Evolutionary conservation across 2,329 filamentous ascomycete genomes (phyloP), one percentile per base, ranked within the genome.

Genomic region (Taxawa tesnikishii): DNA sequence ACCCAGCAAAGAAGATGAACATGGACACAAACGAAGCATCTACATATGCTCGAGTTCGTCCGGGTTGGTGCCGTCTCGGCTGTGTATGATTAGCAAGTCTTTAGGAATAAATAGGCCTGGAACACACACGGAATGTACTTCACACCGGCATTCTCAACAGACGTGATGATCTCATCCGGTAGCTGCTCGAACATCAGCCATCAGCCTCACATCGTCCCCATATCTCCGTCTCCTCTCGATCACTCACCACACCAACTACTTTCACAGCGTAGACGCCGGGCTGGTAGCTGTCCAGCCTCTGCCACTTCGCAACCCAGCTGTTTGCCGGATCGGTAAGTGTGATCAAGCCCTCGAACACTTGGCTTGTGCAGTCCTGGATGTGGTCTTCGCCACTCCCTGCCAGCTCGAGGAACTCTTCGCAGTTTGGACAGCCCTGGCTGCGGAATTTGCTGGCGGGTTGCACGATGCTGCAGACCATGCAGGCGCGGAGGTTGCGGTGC

Each of bases 391-490:
- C 48, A 43, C 79, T 81, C 53, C 79, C 77, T 42, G 74, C 70
- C 39, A 96, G 79, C 56, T 83, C 78, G 37, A 98, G 79, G 57
- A 94, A 83, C 30, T 82, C 75, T 53, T 94, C 88, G 70, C 90
- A 98, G 67, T 98, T 98, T 40, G 90, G 90, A 54, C 90, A 98
- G 45, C 90, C 90, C 52, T 82, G 70, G 48, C 75, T 73, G 49
- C 78, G 70, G 69, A 98, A 98, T 56, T 83, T 79, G 80, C 88
- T 52, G 18, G 41, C 28, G 23, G 82, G 79, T 67, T 88, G 84
- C 43, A 96, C 83, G 53, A 96, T 81, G 33, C 84, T 88, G 73
- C 90, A 98, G 46, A 96, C 84, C 85, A 98, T 94, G 68, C 90
- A 98, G 50, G 90, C 90, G 60, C 90, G 87, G 45, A 93, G 73